These are phyloP conservation scores for Botrytis cinerea DNA, from an alignment of 2,329 filamentous ascomycete genomes.

Conservation along the genomic window DNA sequence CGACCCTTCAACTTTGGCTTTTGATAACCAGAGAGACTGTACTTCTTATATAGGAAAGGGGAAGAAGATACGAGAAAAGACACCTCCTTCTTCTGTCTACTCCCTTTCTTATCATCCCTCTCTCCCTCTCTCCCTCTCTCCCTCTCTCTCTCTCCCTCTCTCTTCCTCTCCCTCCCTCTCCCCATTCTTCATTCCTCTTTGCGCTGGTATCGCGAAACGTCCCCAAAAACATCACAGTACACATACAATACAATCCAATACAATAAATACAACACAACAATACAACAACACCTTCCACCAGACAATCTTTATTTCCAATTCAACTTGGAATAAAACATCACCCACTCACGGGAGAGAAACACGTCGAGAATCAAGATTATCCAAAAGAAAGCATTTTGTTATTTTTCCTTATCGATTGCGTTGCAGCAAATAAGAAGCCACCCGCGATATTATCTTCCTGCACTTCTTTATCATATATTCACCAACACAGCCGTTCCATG, in stretches of 20 bases:
- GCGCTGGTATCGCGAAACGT: conserved; percentile 22
- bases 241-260: neutral
- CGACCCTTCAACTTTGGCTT: neutral
- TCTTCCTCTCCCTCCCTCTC: neutral
- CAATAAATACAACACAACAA: neutral
- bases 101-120: neutral
- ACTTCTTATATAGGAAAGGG: neutral
- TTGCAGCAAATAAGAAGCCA: conserved; percentile 16
- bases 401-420: conserved; percentile 1
- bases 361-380: neutral
- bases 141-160: neutral
- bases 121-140: neutral
- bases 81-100: neutral
- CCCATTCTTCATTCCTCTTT: conserved; percentile 19
- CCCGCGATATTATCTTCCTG: conserved; percentile 6
- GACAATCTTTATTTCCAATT: neutral
- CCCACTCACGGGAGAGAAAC: neutral
- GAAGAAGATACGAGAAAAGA: neutral
- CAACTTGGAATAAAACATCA: neutral
- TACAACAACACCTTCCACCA: neutral
- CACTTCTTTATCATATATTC: conserved; percentile 11
- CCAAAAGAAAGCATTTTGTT: neutral
- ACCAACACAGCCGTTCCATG: conserved; percentile 18
- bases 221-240: neutral
- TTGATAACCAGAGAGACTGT: neutral